These are phyloP conservation scores for Fusarium duplospermum DNA, from an alignment of 2,329 filamentous ascomycete genomes.

Conservation along the genomic window DNA sequence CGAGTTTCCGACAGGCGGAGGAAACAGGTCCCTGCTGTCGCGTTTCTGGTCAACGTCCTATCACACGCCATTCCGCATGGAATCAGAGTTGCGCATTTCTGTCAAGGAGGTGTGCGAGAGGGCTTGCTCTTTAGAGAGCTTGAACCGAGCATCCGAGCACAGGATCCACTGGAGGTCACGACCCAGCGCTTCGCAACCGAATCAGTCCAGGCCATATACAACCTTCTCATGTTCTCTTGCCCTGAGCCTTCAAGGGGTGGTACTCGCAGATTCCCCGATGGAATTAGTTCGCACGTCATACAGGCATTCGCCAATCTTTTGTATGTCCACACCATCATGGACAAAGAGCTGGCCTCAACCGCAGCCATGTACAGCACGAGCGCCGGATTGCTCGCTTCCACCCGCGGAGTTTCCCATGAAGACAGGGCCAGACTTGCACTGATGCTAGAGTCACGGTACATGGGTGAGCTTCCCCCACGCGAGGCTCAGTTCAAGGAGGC, in stretches of 20 bases:
- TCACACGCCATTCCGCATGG: slow-evolving; percentile 67
- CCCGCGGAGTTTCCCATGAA: slow-evolving; percentile 71
- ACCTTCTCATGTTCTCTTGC: slow-evolving; percentile 60
- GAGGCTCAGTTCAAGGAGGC: slow-evolving; percentile 66
- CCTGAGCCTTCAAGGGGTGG: slow-evolving; percentile 49
- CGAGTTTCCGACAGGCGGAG: slow-evolving; percentile 74
- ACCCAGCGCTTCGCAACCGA: slow-evolving; percentile 64
- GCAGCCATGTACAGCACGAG: slow-evolving; percentile 72
- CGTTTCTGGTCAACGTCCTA: slow-evolving; percentile 73
- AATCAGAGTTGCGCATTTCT: slow-evolving; percentile 74
- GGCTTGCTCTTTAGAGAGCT: slow-evolving; percentile 71
- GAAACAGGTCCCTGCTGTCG: slow-evolving; percentile 75
- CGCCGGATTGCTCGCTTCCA: slow-evolving; percentile 70
- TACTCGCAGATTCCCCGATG: slow-evolving; percentile 48
- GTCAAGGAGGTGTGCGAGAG: slow-evolving; percentile 77
- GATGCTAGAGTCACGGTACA: slow-evolving; percentile 72
- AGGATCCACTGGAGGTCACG: slow-evolving; percentile 70
- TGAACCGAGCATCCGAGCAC: slow-evolving; percentile 56
- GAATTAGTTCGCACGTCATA: slow-evolving; percentile 61
- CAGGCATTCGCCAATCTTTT: slow-evolving; percentile 70
- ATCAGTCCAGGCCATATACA: slow-evolving; percentile 58
- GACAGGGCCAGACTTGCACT: slow-evolving; percentile 71
- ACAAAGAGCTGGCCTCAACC: slow-evolving; percentile 66
- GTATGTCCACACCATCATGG: slow-evolving; percentile 62
- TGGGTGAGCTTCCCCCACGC: slow-evolving; percentile 68